Conservation (phyloP, 306 rosid genomes). For the Spatholobus suberectus region DNA sequence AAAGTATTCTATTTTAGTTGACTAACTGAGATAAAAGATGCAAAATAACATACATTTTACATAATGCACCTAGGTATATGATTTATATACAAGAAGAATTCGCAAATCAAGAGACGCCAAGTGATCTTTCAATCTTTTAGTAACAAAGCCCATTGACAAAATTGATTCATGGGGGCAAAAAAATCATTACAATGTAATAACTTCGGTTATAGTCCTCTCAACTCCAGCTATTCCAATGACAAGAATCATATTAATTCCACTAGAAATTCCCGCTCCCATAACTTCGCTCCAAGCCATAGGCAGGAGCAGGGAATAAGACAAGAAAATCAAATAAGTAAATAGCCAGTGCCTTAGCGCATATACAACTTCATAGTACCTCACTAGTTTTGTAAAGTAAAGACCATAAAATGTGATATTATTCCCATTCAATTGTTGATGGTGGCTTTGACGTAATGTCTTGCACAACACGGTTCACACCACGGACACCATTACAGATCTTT, state of each 20-base stretch:
- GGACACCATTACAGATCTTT: conserved; percentile 88
- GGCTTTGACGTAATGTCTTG: conserved; percentile 98
- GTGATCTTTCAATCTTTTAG: no score
- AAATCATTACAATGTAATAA: conserved; percentile 28
- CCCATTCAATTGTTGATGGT: conserved; percentile 98
- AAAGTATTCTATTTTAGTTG: background rate
- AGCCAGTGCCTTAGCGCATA: conserved; percentile 21
- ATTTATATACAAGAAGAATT: background rate
- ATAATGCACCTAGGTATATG: background rate
- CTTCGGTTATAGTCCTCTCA: background rate
- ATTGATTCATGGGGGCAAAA: conserved; percentile 34
- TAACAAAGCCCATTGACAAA: no score
- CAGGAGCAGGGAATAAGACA: conserved; percentile 20
- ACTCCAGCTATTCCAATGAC: conserved; percentile 29
- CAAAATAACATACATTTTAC: no score
- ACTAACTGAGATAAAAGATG: background rate
- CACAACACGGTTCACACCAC: conserved; percentile 89
- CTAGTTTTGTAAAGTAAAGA: background rate
- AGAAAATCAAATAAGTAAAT: conserved; percentile 22
- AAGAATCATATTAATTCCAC: conserved; percentile 28
- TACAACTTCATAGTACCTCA: conserved; percentile 32
- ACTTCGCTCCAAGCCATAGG: conserved; percentile 14
- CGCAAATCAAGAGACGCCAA: background rate
- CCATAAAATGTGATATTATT: conserved; percentile 41
- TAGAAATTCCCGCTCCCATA: conserved; percentile 3